phyloP scores from a whole-genome alignment of 2,329 filamentous ascomycete species.

The Lanzia echinophila region DNA sequence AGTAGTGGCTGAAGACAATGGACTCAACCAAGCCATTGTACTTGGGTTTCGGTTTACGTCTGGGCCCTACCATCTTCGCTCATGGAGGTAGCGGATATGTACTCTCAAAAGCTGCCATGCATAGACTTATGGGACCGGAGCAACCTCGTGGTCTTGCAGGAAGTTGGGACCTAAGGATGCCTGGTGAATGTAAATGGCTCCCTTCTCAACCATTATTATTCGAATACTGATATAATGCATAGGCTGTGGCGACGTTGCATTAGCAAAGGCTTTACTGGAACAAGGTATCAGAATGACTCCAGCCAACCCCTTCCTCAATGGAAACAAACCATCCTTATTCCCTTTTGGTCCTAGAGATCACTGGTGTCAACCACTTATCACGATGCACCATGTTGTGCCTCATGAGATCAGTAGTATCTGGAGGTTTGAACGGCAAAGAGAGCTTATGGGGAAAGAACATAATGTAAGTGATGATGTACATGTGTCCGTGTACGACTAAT shows the following conservation, averaged over 20 bases:
- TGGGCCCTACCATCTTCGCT: conserved; percentile 40
- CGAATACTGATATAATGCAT: not conserved
- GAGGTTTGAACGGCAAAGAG: conserved; percentile 42
- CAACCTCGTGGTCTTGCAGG: conserved; percentile 38
- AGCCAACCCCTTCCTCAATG: conserved; percentile 48
- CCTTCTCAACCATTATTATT: not conserved
- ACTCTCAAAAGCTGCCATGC: conserved; percentile 46
- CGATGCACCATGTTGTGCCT: conserved; percentile 49
- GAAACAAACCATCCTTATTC: conserved; percentile 46
- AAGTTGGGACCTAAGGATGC: conserved; percentile 38
- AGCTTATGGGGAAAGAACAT: conserved; percentile 9
- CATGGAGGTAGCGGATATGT: conserved; percentile 52
- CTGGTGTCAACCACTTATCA: conserved; percentile 52
- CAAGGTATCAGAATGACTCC: conserved; percentile 38
- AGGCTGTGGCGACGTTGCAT: conserved; percentile 45
- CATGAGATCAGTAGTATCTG: conserved; percentile 46
- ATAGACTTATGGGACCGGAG: conserved; percentile 36
- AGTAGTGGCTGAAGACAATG: conserved; percentile 39
- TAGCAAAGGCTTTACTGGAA: conserved; percentile 42
- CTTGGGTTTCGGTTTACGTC: conserved; percentile 38
- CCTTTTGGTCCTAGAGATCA: conserved; percentile 31
- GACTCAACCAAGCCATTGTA: conserved; percentile 41
- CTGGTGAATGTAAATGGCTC: conserved; percentile 31
- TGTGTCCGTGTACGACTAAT: not conserved
- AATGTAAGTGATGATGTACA: conserved; percentile 9